Percentiles rank a stretch among this genome's conserved stretches.
Conservation (phyloP, 1,284 basidiomycete species). For the Pyrrhoderma noxium region DNA sequence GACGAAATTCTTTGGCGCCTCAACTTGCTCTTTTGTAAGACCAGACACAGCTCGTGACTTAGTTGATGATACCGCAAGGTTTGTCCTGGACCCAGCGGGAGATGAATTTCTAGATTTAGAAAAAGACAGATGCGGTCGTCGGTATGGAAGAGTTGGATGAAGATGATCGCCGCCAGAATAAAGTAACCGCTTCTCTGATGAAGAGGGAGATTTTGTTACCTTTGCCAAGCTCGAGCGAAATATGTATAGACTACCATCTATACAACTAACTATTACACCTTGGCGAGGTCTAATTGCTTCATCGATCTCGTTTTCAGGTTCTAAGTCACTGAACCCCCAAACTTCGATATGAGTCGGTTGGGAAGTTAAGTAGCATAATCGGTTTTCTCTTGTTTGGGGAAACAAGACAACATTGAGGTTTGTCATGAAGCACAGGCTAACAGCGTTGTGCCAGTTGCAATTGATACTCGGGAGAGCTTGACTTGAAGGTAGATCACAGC, state of each 20-base stretch:
- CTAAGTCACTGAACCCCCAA: conserved; percentile 9
- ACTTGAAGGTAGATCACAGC: too few species aligned
- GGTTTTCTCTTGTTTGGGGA: background rate
- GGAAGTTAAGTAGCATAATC: background rate
- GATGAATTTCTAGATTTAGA: conserved; percentile 17
- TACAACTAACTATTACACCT: conserved; percentile 13
- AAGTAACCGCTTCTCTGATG: background rate
- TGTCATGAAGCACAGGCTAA: conserved; percentile 1
- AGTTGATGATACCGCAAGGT: conserved; percentile 14
- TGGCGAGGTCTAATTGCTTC: conserved; percentile 5
- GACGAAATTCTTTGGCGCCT: conserved; percentile 67
- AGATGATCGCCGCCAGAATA: background rate
- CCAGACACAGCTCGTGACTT: conserved; percentile 55
- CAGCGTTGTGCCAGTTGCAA: too few species aligned
- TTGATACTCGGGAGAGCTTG: too few species aligned
- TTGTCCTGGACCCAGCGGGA: conserved; percentile 11
- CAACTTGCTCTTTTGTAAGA: conserved; percentile 56
- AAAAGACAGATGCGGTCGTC: conserved; percentile 8
- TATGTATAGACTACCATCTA: conserved; percentile 13
- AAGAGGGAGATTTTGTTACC: background rate
- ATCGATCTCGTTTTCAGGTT: conserved; percentile 4
- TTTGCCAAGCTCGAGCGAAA: conserved; percentile 8
- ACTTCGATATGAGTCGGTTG: conserved; percentile 1
- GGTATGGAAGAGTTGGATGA: conserved; percentile 1
- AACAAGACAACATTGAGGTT: conserved; percentile 4